These are phyloP conservation scores for Rhazya stricta DNA, from an alignment of 257 asterid genomes.

Conservation along the genomic window DNA sequence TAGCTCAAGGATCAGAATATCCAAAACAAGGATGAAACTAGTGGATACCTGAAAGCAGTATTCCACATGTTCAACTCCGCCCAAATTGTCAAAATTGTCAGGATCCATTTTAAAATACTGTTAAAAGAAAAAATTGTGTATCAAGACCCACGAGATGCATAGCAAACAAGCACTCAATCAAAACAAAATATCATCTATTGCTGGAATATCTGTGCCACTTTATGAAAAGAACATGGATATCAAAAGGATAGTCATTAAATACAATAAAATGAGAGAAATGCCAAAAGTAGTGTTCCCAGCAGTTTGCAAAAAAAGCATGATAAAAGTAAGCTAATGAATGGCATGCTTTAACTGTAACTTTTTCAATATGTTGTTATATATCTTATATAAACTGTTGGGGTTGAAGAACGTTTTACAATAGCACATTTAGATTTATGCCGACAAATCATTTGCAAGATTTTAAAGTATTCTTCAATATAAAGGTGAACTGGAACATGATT, in stretches of 20 bases:
- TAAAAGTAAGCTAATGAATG: not conserved
- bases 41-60: conserved; percentile 82
- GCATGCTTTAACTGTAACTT: not conserved
- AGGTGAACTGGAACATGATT: not conserved
- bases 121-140: conserved; percentile 17
- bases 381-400: not conserved
- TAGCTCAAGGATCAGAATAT: not conserved
- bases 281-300: not conserved
- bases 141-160: not conserved
- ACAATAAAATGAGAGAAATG: not conserved
- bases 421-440: not conserved
- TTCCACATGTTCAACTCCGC: conserved; percentile 73
- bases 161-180: conserved; percentile 14
- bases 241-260: not conserved
- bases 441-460: not conserved
- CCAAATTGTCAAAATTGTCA: conserved; percentile 53
- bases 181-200: not conserved
- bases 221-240: not conserved
- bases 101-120: conserved; percentile 94
- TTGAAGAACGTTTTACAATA: not conserved
- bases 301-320: not conserved
- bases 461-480: not conserved
- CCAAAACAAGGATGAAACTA: not conserved
- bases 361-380: too few species aligned
- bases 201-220: not conserved